Percentiles rank a stretch among this genome's conserved stretches.
Evolutionary conservation across 202 grass and related monocot genomes (phyloP).

Genomic region (Schoenoplectus triqueter): DNA sequence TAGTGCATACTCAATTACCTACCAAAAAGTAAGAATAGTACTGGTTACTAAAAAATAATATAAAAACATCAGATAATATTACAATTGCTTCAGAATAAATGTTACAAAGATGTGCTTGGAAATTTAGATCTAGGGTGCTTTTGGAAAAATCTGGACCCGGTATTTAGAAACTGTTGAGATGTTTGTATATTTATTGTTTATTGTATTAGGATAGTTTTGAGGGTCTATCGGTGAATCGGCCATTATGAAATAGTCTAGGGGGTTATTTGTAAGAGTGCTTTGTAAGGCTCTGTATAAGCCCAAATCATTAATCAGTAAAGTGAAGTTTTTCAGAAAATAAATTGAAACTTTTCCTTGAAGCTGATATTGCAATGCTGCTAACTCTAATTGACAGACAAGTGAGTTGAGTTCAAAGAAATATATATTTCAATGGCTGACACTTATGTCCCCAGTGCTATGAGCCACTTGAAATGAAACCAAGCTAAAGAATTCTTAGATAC

Average conservation of each 20-base stretch:
- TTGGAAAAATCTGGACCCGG: background rate
- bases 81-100: constrained; percentile 15
- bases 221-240: no score
- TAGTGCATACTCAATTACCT: constrained; percentile 67
- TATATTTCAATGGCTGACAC: background rate
- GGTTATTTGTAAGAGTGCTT: no score
- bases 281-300: no score
- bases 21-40: background rate
- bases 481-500: background rate
- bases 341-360: background rate
- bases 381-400: background rate
- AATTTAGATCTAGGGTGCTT: background rate
- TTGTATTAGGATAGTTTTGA: no score
- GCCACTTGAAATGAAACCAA: background rate
- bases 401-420: background rate
- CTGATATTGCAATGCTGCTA: background rate
- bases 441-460: background rate
- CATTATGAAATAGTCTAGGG: no score
- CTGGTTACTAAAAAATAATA: background rate
- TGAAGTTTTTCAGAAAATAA: no score
- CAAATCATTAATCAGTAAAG: no score
- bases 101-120: background rate
- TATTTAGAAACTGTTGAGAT: background rate
- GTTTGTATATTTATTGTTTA: no score
- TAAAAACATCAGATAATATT: background rate